phyloP scores from a whole-genome alignment of 1,284 basidiomycete genomes.

The Cryptococcus deneoformans region DNA sequence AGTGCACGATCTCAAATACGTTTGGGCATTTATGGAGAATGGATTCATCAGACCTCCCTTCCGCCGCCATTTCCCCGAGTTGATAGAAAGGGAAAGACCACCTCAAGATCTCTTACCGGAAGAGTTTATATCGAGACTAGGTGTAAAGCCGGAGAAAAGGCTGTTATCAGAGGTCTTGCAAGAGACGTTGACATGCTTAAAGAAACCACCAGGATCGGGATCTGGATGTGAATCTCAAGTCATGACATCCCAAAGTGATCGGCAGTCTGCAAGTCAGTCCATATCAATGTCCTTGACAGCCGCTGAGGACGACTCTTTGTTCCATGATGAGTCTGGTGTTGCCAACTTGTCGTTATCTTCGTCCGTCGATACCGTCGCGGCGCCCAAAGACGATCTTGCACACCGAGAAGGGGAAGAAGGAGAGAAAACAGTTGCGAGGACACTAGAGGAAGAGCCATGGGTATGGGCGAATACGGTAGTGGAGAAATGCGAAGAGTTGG shows the following conservation, averaged over 20 bases:
- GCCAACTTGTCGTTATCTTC: slow-evolving; percentile 1
- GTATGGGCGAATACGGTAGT: slow-evolving; percentile 27
- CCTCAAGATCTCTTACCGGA: slow-evolving; percentile 13
- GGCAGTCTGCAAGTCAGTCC: neutral
- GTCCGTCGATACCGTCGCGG: slow-evolving; percentile 16
- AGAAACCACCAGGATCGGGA: neutral
- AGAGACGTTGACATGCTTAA: neutral
- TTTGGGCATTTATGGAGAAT: slow-evolving; percentile 42
- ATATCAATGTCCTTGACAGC: neutral
- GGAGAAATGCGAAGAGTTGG: slow-evolving; percentile 8
- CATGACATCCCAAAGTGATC: neutral
- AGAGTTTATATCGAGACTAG: neutral
- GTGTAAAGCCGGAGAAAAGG: neutral
- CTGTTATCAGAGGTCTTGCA: neutral
- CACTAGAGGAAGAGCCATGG: slow-evolving; percentile 22
- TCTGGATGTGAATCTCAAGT: neutral
- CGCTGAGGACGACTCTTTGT: neutral
- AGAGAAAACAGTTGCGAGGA: slow-evolving; percentile 5
- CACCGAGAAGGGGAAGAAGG: neutral
- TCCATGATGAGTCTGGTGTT: neutral
- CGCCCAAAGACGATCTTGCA: neutral
- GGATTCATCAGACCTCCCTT: slow-evolving; percentile 34
- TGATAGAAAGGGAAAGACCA: slow-evolving; percentile 13
- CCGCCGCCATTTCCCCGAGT: slow-evolving; percentile 28
- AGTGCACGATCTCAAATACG: slow-evolving; percentile 38